A percentile compares a stretch with the other conserved stretches of the same genome.
phyloP scores from a whole-genome alignment of 148 eudicot species.

The Agrostemma githago region DNA sequence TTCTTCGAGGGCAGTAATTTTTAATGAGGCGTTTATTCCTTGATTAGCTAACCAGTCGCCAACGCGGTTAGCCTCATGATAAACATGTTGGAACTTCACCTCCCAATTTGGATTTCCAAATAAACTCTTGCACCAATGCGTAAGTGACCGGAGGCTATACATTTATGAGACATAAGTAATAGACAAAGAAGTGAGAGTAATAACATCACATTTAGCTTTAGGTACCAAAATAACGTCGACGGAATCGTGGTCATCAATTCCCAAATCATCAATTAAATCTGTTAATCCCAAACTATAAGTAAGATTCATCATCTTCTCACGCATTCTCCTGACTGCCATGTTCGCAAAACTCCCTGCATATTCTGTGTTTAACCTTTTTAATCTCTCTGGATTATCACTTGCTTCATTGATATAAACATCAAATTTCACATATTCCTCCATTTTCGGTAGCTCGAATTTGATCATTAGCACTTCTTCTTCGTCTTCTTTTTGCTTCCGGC shows the following conservation, averaged over 20 bases:
- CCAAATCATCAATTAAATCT: constrained; percentile 1
- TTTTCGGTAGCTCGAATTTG: background rate
- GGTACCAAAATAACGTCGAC: background rate
- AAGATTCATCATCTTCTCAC: background rate
- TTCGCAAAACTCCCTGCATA: constrained; percentile 21
- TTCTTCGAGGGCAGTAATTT: no score
- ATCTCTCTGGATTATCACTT: background rate
- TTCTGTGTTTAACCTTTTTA: background rate
- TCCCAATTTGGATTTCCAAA: no score
- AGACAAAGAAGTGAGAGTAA: background rate
- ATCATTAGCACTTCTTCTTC: constrained; percentile 16
- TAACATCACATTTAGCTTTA: background rate
- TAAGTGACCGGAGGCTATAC: no score
- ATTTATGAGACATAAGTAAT: no score
- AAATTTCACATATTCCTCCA: background rate
- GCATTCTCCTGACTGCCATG: background rate
- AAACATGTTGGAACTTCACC: no score
- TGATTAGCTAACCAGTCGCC: no score
- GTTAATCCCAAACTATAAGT: background rate
- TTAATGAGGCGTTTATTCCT: no score
- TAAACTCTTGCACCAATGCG: no score
- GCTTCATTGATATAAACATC: constrained; percentile 17
- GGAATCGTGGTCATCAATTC: background rate
- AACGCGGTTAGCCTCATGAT: no score
- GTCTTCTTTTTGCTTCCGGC: background rate